A percentile compares a stretch with the other conserved stretches of the same genome.
Evolutionary conservation across 2,329 filamentous ascomycete genomes (phyloP).

Genomic region (Dactylellina parvicollis): DNA sequence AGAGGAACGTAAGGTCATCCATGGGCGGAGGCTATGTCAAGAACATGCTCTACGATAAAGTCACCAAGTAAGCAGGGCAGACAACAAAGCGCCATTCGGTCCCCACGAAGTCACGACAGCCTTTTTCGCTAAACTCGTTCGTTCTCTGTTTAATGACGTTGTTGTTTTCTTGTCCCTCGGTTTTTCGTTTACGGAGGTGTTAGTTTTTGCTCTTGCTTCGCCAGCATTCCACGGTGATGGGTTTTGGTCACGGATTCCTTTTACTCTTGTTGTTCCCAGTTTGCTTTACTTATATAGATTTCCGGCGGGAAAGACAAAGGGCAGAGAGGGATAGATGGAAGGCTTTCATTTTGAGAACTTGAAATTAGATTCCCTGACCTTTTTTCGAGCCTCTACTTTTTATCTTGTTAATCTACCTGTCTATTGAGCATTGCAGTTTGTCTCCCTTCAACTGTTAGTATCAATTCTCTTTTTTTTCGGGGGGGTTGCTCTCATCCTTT

Average conservation of each 20-base stretch:
- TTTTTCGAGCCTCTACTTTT: conserved; percentile 16
- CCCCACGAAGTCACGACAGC: conserved; percentile 52
- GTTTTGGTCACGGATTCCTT: conserved; percentile 9
- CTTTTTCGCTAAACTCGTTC: conserved; percentile 51
- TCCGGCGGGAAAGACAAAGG: conserved; percentile 8
- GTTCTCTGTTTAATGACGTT: conserved; percentile 9
- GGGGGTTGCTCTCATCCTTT: not conserved
- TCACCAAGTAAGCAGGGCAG: conserved; percentile 70
- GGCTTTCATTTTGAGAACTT: conserved; percentile 14
- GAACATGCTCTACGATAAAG: conserved; percentile 78
- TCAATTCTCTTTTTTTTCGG: not conserved
- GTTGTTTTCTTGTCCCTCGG: conserved; percentile 51
- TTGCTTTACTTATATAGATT: conserved; percentile 11
- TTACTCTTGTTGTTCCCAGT: not conserved
- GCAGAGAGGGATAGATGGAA: conserved; percentile 26
- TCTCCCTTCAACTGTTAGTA: not conserved
- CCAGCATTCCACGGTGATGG: conserved; percentile 25
- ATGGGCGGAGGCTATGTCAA: conserved; percentile 84
- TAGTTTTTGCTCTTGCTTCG: conserved; percentile 54
- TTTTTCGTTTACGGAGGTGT: conserved; percentile 41
- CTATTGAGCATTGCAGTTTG: not conserved
- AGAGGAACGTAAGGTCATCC: conserved; percentile 83
- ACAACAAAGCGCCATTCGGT: conserved; percentile 4
- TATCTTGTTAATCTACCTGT: not conserved
- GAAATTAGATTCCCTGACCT: conserved; percentile 32